Evolutionary conservation across 1,284 basidiomycete genomes (phyloP).

Genomic region (Leccinum laetum): DNA sequence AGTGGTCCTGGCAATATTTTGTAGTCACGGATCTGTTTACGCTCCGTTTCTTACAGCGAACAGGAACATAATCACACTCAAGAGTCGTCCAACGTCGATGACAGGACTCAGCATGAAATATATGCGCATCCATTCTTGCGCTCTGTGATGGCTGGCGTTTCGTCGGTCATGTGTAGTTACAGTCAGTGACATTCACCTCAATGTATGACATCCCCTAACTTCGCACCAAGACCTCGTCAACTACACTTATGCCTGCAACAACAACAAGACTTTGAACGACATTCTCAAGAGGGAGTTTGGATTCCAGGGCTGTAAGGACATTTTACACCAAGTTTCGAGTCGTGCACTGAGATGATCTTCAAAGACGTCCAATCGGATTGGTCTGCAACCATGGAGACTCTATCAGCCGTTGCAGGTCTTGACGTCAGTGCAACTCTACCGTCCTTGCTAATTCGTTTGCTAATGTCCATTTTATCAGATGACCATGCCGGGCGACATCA

Average conservation of each 20-base stretch:
- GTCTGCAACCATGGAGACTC: conserved; percentile 39
- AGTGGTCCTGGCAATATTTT: conserved; percentile 1
- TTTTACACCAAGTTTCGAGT: background rate
- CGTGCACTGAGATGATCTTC: background rate
- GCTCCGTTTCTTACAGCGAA: conserved; percentile 37
- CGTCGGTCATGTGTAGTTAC: conserved; percentile 76
- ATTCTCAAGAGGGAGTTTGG: conserved; percentile 59
- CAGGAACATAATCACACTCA: conserved; percentile 40
- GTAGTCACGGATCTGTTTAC: background rate
- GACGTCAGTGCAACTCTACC: conserved; percentile 33
- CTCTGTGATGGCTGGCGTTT: conserved; percentile 52
- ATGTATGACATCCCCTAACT: conserved; percentile 7
- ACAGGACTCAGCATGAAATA: conserved; percentile 62
- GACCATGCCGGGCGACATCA: conserved; percentile 44
- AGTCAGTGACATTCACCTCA: conserved; percentile 37
- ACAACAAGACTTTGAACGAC: conserved; percentile 52
- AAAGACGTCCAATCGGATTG: conserved; percentile 40
- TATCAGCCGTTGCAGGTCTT: conserved; percentile 44
- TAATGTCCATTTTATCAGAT: conserved; percentile 22
- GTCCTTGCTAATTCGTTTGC: too few species aligned
- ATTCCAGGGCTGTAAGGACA: conserved; percentile 50
- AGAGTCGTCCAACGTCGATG: conserved; percentile 57
- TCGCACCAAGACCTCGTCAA: conserved; percentile 38
- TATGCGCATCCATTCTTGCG: conserved; percentile 60
- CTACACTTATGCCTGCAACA: conserved; percentile 54